These are phyloP conservation scores for Phytophthora quininea DNA, from an alignment of 352 stramenopile genomes.

Conservation along the genomic window DNA sequence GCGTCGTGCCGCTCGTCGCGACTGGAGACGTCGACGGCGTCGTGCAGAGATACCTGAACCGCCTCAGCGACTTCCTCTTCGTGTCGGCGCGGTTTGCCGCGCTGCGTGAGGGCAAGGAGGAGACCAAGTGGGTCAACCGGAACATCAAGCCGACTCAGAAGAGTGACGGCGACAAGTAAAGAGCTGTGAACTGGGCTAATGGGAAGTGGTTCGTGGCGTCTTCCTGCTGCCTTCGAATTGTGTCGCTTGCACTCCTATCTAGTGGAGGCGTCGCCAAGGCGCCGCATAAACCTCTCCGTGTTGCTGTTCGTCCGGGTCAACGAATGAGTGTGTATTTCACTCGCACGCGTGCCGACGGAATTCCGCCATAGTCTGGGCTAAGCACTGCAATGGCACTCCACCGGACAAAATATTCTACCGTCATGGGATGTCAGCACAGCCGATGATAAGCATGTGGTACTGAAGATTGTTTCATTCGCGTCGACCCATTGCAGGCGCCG, in stretches of 20 bases:
- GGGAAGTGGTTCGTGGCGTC: no score
- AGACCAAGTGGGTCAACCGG: constrained; percentile 84
- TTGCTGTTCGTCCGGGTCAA: no score
- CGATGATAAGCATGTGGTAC: not conserved
- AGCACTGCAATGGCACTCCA: no score
- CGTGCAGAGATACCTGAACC: constrained; percentile 86
- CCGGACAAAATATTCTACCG: no score
- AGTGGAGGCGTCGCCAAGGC: no score
- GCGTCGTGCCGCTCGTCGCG: constrained; percentile 77
- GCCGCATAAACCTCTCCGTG: no score
- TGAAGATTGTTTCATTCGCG: not conserved
- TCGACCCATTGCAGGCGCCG: not conserved
- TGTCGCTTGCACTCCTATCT: no score
- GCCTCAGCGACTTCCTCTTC: constrained; percentile 89
- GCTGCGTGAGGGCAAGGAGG: constrained; percentile 65
- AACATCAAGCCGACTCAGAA: constrained; percentile 56
- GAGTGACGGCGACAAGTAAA: constrained; percentile 3
- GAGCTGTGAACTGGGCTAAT: no score
- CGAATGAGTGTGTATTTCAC: no score
- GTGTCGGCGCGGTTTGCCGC: constrained; percentile 75
- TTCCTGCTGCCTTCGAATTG: no score
- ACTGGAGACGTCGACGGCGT: constrained; percentile 75
- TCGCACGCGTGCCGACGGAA: no score
- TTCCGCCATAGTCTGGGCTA: no score
- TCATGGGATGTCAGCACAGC: constrained; percentile 5